Base-by-base conservation (phyloP, 78 protist genomes). In the Dictyostelium purpureum region DNA sequence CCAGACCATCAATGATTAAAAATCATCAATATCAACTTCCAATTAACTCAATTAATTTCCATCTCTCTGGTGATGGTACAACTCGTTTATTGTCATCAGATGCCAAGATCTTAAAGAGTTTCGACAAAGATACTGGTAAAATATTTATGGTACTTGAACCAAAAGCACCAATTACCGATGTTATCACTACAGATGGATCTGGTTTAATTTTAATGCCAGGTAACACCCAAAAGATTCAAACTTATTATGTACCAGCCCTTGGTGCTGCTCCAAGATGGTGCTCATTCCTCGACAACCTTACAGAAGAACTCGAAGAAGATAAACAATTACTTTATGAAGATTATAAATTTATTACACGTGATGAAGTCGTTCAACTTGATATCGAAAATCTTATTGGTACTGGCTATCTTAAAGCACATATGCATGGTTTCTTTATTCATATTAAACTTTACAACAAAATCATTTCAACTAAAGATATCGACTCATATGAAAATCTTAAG, bases 261-360 rank as follows among this genome's bases (percentile, higher is more conserved):
- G 99, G 99, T 28, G 96, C 95, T 11, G 99, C 99, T 24, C 99
- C 99, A n/a, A n/a, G 77, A 10, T 99, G 99, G 99, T 94, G 98
- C 77, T 31, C 94, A 54, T 99, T 95, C 90, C 88, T 99, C 18
- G 99, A 98, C 33, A 35, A 18, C 19, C 45, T 98, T n/a, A 94
- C 99, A 6, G 99, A 87, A 71, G 99, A 98, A 76, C 67, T 98
- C 7, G 98, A 97, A 35, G 97, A 98, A 67, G 83, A 79, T n/a
- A 57, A 79, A 42, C 71, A 57, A n/a, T 26, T 49, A 0, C 77
- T 95, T 19, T 98, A 95, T 74, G 98, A 96, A 51, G 99, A 98
- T 89, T 98, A 94, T 88, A 95, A 96, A 77, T 99, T 98, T 52
- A 96, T 99, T 69, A 97, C 99, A 10, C 49, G 89, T 6, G 97